Conservation (phyloP, 805 yeast genomes). For the Kurtzmaniella cleridarum region DNA sequence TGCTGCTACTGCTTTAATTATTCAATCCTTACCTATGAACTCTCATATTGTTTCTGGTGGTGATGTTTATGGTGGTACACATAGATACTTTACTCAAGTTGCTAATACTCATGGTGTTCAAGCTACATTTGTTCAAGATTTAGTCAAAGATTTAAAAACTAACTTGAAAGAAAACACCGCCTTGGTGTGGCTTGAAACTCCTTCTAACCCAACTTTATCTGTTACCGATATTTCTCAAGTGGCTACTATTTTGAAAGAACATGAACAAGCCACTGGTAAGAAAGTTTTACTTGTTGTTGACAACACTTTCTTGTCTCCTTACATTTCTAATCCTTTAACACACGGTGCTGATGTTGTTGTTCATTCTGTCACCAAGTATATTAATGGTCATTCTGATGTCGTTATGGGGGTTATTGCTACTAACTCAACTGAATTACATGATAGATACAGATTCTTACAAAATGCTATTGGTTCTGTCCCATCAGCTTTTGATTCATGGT, state of each 20-base stretch:
- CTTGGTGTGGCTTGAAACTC: constrained; percentile 84
- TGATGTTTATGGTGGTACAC: constrained; percentile 90
- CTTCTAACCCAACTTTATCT: constrained; percentile 81
- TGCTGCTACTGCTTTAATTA: constrained; percentile 72
- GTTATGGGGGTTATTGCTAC: constrained; percentile 81
- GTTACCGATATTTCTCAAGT: constrained; percentile 71
- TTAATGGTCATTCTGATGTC: constrained; percentile 90
- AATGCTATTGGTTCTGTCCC: constrained; percentile 88
- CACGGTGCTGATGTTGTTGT: constrained; percentile 85
- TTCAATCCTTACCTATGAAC: constrained; percentile 68
- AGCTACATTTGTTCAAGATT: constrained; percentile 60
- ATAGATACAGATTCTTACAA: constrained; percentile 69
- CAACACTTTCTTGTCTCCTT: constrained; percentile 85
- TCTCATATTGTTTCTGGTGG: constrained; percentile 75
- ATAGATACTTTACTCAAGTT: constrained; percentile 82
- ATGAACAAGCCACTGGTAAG: constrained; percentile 41
- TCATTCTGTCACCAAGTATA: constrained; percentile 86
- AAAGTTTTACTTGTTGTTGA: constrained; percentile 68
- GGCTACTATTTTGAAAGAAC: constrained; percentile 44
- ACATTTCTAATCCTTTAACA: constrained; percentile 75
- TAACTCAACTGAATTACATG: constrained; percentile 54
- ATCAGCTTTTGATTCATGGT: constrained; percentile 88
- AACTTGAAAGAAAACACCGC: constrained; percentile 59
- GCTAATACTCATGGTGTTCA: constrained; percentile 75
- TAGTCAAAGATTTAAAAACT: constrained; percentile 52